Evolutionary conservation across 2,329 filamentous ascomycete genomes (phyloP).

Genomic region (Penicillium janthinellum): DNA sequence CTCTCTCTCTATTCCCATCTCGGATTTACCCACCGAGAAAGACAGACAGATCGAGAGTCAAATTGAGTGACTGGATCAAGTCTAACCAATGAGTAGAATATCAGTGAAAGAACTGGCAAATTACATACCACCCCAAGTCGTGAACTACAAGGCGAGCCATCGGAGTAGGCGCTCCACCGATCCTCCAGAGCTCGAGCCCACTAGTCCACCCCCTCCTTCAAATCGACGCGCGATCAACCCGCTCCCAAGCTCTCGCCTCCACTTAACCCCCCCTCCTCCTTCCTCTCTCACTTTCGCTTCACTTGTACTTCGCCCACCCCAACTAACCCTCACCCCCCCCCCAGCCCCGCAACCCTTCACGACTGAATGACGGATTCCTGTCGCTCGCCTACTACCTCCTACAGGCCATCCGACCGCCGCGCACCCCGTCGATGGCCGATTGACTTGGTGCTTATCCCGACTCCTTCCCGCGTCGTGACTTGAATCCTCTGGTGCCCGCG

Average conservation of each 20-base stretch:
- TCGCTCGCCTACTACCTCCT: conserved; percentile 14
- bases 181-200: not conserved
- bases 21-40: not conserved
- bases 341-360: conserved; percentile 7
- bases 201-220: conserved; percentile 12
- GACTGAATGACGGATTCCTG: conserved; percentile 31
- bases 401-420: conserved; percentile 28
- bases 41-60: not conserved
- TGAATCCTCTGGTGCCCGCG: conserved; percentile 25
- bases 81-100: not conserved
- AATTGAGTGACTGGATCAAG: not conserved
- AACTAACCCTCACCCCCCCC: not conserved
- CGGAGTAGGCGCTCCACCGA: not conserved
- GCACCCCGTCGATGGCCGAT: conserved; percentile 38
- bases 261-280: not conserved
- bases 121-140: not conserved
- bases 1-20: not conserved
- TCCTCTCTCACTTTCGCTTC: not conserved
- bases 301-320: not conserved
- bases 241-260: conserved; percentile 21
- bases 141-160: too few relatives aligned
- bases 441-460: conserved; percentile 31
- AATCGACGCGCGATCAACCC: conserved; percentile 15
- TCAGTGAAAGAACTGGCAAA: not conserved
- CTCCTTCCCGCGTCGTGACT: conserved; percentile 32